A percentile compares a stretch with the other conserved stretches of the same genome.
These are phyloP conservation scores for Populus hybrid DNA, from an alignment of 441 rosid genomes.

Conservation along the genomic window DNA sequence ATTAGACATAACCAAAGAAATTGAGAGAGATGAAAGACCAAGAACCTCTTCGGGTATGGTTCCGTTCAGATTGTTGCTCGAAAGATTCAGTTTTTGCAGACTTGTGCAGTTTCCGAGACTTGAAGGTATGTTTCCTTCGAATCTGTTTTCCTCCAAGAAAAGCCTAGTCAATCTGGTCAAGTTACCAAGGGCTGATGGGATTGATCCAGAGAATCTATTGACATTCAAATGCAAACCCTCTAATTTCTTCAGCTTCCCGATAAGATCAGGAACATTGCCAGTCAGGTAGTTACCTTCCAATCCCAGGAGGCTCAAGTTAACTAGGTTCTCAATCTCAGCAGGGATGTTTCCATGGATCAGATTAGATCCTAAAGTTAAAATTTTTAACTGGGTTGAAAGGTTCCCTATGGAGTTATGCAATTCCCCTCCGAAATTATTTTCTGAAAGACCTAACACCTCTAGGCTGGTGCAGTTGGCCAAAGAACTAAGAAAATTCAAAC, in stretches of 20 bases:
- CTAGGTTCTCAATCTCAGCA: conserved; percentile 30
- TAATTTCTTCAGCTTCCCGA: conserved; percentile 37
- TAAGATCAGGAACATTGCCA: conserved; percentile 27
- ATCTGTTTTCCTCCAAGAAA: conserved; percentile 30
- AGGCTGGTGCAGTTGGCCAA: conserved; percentile 16
- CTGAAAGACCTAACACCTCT: conserved; percentile 22
- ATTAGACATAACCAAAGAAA: conserved; percentile 33
- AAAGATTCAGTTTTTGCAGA: conserved; percentile 21
- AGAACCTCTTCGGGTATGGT: conserved; percentile 23
- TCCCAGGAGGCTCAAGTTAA: conserved; percentile 23
- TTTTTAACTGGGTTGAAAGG: conserved; percentile 33
- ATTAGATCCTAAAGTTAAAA: conserved; percentile 31
- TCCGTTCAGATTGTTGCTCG: not conserved
- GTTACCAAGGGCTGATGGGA: conserved; percentile 42
- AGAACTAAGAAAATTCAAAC: no score
- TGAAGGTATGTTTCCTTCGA: conserved; percentile 45
- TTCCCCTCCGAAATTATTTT: conserved; percentile 32
- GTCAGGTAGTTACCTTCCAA: conserved; percentile 28
- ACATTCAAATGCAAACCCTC: conserved; percentile 24
- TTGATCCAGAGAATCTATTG: conserved; percentile 38
- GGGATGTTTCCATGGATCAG: conserved; percentile 36
- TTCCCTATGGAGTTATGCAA: conserved; percentile 38
- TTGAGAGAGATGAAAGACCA: conserved; percentile 35
- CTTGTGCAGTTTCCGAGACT: conserved; percentile 36
- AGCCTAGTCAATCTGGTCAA: conserved; percentile 33